phyloP scores from a whole-genome alignment of 805 yeast species.

The Ogataea ramenticola region DNA sequence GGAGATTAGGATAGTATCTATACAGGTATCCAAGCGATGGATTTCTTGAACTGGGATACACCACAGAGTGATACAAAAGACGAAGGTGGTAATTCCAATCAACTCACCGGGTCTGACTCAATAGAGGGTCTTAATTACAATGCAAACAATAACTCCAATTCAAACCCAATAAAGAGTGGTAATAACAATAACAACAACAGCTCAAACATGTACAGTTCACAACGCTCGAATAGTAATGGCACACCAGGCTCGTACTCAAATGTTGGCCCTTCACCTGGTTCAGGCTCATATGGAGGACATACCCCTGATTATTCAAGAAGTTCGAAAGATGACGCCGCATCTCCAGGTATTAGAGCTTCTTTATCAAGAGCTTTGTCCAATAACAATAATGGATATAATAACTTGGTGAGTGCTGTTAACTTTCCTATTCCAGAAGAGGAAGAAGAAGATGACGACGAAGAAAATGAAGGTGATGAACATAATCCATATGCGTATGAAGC shows the following conservation, averaged over 20 bases:
- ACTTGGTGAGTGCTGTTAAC: conserved; percentile 1
- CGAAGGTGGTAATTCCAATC: not conserved
- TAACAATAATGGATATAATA: conserved; percentile 2
- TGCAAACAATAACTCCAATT: not conserved
- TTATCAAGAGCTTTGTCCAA: conserved; percentile 12
- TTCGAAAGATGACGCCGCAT: conserved; percentile 6
- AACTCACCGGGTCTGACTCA: not conserved
- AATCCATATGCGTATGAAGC: not conserved
- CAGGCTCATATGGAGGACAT: not conserved
- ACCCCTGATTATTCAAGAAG: not conserved
- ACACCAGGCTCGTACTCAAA: not conserved
- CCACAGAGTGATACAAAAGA: not conserved
- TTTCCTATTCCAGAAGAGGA: conserved; percentile 13
- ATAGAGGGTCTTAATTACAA: not conserved
- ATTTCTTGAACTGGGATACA: not conserved
- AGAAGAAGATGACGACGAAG: conserved; percentile 8
- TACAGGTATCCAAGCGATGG: not conserved
- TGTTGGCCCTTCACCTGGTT: not conserved
- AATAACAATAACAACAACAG: not conserved
- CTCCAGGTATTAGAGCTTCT: conserved; percentile 10
- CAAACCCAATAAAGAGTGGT: not conserved
- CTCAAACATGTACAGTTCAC: not conserved
- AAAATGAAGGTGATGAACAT: conserved; percentile 2
- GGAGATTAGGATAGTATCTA: no score
- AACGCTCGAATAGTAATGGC: not conserved